Conservation (phyloP, 129 eudicot species). For the Scalesia atractyloides region DNA sequence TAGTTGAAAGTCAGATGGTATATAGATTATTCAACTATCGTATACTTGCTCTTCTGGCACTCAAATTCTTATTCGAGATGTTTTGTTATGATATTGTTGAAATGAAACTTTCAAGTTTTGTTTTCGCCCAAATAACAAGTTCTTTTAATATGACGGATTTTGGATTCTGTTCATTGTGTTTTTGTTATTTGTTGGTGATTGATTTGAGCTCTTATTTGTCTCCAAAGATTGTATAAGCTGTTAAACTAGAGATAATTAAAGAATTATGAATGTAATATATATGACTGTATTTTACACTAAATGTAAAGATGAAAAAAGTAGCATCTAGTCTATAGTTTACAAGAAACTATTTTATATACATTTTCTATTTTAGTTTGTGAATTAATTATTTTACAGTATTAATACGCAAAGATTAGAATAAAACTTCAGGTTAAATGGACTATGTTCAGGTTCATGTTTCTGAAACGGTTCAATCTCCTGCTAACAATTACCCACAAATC, state of each 20-base stretch:
- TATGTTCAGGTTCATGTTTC: neutral
- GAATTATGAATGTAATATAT: too few species aligned
- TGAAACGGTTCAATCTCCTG: neutral
- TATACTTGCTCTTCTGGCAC: neutral
- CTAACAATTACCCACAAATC: slow-evolving; percentile 16
- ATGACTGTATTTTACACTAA: too few species aligned
- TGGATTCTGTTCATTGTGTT: neutral
- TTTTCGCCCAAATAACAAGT: slow-evolving; percentile 3
- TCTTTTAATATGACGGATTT: neutral
- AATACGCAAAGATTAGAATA: too few species aligned
- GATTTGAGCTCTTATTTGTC: too few species aligned
- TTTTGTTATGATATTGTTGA: neutral
- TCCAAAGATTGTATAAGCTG: too few species aligned
- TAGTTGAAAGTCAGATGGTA: slow-evolving; percentile 12
- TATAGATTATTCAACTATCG: neutral
- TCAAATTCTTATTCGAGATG: neutral
- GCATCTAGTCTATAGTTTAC: too few species aligned
- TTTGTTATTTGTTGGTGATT: slow-evolving; percentile 3
- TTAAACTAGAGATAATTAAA: too few species aligned
- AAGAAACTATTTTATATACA: too few species aligned
- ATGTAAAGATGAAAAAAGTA: too few species aligned
- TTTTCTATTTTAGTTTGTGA: too few species aligned
- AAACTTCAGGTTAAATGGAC: too few species aligned
- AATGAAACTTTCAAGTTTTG: neutral
- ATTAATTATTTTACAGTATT: too few species aligned